These are phyloP conservation scores for Ascocoryne sarcoides DNA, from an alignment of 2,329 filamentous ascomycete genomes.

Conservation along the genomic window DNA sequence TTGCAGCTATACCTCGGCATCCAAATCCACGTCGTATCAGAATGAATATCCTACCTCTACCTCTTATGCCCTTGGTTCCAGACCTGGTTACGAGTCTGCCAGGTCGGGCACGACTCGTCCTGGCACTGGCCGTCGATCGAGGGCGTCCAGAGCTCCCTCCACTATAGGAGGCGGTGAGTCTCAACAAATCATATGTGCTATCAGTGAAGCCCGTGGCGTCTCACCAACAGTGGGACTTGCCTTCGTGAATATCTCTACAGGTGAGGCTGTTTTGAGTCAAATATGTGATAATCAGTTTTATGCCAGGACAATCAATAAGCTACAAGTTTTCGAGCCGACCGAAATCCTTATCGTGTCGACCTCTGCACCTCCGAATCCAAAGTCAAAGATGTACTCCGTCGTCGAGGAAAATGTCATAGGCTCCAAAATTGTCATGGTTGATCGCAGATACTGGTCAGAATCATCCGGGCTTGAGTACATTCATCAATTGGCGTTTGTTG, in stretches of 20 bases:
- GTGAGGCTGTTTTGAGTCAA: slow-evolving; percentile 77
- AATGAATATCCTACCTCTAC: slow-evolving; percentile 23
- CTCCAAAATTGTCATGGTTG: slow-evolving; percentile 53
- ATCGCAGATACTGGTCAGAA: slow-evolving; percentile 80
- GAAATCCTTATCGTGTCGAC: slow-evolving; percentile 71
- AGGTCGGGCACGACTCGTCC: slow-evolving; percentile 23
- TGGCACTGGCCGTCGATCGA: slow-evolving; percentile 23
- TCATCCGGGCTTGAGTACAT: slow-evolving; percentile 68
- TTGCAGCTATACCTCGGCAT: slow-evolving; percentile 18
- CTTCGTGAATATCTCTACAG: slow-evolving; percentile 78
- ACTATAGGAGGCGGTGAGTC: slow-evolving; percentile 37
- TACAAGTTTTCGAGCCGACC: slow-evolving; percentile 70
- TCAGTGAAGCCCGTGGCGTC: slow-evolving; percentile 81
- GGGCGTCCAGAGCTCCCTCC: slow-evolving; percentile 21
- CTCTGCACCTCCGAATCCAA: slow-evolving; percentile 53
- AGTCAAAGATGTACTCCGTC: slow-evolving; percentile 66
- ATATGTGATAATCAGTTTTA: slow-evolving; percentile 93
- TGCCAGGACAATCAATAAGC: slow-evolving; percentile 77
- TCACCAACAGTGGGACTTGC: slow-evolving; percentile 77
- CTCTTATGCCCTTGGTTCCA: slow-evolving; percentile 14
- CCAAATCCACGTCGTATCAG: slow-evolving; percentile 22
- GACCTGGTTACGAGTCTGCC: slow-evolving; percentile 18
- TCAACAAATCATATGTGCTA: slow-evolving; percentile 76
- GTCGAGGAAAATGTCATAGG: slow-evolving; percentile 63
- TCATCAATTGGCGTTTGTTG: slow-evolving; percentile 65